Evolutionary conservation across 768 basidiomycete genomes (phyloP).

Genomic region (Mycena vulgaris): DNA sequence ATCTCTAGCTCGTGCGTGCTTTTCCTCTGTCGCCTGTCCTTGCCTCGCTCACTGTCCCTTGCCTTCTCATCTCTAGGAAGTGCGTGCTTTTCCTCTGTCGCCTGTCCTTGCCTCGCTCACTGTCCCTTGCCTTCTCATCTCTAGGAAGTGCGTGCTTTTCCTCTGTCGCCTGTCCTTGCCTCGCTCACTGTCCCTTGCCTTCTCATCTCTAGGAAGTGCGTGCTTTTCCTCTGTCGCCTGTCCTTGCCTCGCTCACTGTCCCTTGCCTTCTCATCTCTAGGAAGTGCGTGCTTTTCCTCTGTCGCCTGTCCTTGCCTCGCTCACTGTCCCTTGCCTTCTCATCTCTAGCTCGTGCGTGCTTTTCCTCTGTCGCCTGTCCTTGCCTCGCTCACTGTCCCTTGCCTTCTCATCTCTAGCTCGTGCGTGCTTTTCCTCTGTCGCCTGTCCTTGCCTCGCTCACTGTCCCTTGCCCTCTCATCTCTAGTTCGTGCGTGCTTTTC

Average conservation of each 20-base stretch:
- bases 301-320: background rate
- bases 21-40: background rate
- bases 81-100: slow-evolving; percentile 3
- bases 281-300: background rate
- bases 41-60: background rate
- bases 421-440: background rate
- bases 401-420: too few species aligned
- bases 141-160: background rate
- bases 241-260: background rate
- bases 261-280: background rate
- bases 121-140: background rate
- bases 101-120: background rate
- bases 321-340: background rate
- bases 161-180: background rate
- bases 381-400: background rate
- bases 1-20: background rate
- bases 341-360: too few species aligned
- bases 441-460: background rate
- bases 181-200: background rate
- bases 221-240: background rate
- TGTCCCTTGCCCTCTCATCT: background rate
- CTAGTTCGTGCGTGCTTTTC: slow-evolving; percentile 8
- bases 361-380: background rate
- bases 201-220: slow-evolving; percentile 7
- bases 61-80: slow-evolving; percentile 2